Evolutionary conservation across 2,329 filamentous ascomycete species (phyloP), one percentile per base, ranked within the genome.

Genomic region (Penicillium sclerotigenum): DNA sequence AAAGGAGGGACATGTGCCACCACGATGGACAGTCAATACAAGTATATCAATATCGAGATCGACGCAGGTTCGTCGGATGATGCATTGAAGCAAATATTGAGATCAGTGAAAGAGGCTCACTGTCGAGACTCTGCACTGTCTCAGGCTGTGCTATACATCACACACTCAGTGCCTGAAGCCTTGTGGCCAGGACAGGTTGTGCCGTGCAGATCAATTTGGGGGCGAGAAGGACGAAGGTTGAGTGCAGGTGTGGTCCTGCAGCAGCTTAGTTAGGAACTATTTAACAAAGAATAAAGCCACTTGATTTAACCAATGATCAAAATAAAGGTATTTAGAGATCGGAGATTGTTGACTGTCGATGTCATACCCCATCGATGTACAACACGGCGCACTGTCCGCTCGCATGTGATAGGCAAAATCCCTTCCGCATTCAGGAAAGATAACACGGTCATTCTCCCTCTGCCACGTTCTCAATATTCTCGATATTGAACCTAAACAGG

Each of bases 161-260:
- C 71, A 5, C 62, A 68, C 43, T 52, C 62, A 14, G 37, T 73
- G 34, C 33, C 59, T 5, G 53, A 59, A 26, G 56, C 57, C 5
- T 46, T 52, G 20, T 71, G 68, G 64, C 54, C 60, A 13, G 71
- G 69, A 9, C 76, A 77, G 54, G 60, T 77, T 37, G 60, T 79
- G 24, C 77, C 77, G 10, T 78, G 75, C 61, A 68, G 65, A 56
- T 70, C 70, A 37, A 66, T 78, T 34, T 79, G 75, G 73, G 75
- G 74, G 5, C 52, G 58, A 18, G 56, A 68, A 42, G 75, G 73
- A 22, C 61, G 59, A 45, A 59, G 58, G 52, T 59, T 78, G 52
- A 64, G 64, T 37, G 76, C 73, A 14, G 75, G 66, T 13, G 58
- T 76, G 34, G 63, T 75, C 48, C 38, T 77, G 41, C 70, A 74